These are phyloP conservation scores for sweet orange (Citrus sinensis) DNA, from an alignment of 345 rosid genomes.

Conservation along the genomic window DVS_A1.0 CM039169.1:22245501-22246000, in stretches of 20 bases:
- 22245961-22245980: neutral
- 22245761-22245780: neutral
- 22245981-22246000: constrained; percentile 13
- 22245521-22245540: neutral
- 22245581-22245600: neutral
- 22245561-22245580: neutral
- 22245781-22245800: neutral
- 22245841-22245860: too few species aligned
- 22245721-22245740: constrained; percentile 2
- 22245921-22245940: too few species aligned
- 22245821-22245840: neutral
- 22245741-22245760: constrained; percentile 13
- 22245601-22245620: constrained; percentile 2
- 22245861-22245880: neutral
- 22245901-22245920: neutral
- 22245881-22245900: neutral
- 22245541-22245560: neutral
- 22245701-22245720: constrained; percentile 12
- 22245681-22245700: constrained; percentile 24
- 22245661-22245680: constrained; percentile 25
- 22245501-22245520: neutral
- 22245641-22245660: constrained; percentile 29
- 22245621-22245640: neutral
- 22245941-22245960: too few species aligned
- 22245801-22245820: neutral